Percentiles rank a stretch among this genome's conserved stretches.
phyloP scores from a whole-genome alignment of 257 asterid genomes.

The Lycium ferocissimum region DNA sequence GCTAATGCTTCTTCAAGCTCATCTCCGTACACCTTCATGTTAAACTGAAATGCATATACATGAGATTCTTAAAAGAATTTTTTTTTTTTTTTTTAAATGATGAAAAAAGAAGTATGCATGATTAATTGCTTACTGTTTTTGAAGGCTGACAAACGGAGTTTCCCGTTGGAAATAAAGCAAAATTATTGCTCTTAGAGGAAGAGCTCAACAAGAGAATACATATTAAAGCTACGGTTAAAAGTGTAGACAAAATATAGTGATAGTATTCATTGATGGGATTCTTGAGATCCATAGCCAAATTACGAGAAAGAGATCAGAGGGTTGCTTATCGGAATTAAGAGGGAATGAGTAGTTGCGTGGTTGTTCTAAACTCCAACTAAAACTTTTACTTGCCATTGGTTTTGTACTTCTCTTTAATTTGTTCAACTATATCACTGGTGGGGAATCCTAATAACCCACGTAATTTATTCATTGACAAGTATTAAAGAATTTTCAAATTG shows the following conservation, averaged over 20 bases:
- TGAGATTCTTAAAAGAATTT: too few species aligned
- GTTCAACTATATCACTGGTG: background rate
- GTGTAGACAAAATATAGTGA: constrained; percentile 19
- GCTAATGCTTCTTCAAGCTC: constrained; percentile 44
- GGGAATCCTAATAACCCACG: background rate
- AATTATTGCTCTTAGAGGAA: too few species aligned
- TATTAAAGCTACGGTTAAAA: constrained; percentile 10
- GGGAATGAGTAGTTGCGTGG: background rate
- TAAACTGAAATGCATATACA: background rate
- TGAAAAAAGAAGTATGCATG: background rate
- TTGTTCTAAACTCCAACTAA: background rate
- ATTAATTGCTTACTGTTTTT: background rate
- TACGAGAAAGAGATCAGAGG: background rate
- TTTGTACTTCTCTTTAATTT: too few species aligned
- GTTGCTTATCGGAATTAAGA: background rate
- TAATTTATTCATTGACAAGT: background rate
- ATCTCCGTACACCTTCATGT: constrained; percentile 28
- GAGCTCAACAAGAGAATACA: constrained; percentile 23
- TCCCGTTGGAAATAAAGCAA: background rate
- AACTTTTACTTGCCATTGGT: background rate
- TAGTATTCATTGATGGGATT: background rate
- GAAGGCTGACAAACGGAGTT: background rate
- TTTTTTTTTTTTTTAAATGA: too few species aligned
- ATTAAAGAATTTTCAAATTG: background rate
- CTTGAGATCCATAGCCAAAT: background rate